Evolutionary conservation across 805 yeast species (phyloP), one percentile per base, ranked within the genome.

Genomic region (Kockiozyma suomiensis): DNA sequence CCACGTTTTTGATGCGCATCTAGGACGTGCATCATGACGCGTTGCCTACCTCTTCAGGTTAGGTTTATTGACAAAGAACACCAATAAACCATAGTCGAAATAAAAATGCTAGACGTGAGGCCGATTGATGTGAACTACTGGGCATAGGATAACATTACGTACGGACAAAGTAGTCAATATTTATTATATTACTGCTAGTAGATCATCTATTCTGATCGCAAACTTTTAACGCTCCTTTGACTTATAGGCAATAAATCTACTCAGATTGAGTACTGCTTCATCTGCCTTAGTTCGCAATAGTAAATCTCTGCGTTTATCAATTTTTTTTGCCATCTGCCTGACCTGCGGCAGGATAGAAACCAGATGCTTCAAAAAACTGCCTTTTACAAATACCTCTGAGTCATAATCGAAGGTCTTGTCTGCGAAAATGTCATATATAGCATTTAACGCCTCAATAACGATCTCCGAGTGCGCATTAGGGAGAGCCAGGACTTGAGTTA

Each of bases 201-300:
- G n/a, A n/a, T n/a, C n/a, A n/a, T n/a, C n/a, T n/a, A n/a, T n/a
- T n/a, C n/a, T n/a, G n/a, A n/a, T n/a, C n/a, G n/a, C n/a, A n/a
- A 19, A 47, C 25, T 37, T 19, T 33, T 17, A 19, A n/a, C 33
- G 41, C 30, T 85, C 88, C 30, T 73, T 72, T 52, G 72, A 72
- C 68, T 94, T 93, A 75, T 93, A 93, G 57, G 81, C 82, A 56
- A 93, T 83, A 72, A 94, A 93, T 61, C 96, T 78, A 13, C 81
- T 84, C 66, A 93, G 74, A 66, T 89, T 91, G 47, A 74, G 72
- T 66, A 83, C 77, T 1, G 87, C 84, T 59, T 88, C 94, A 54
- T 85, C 88, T 37, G 86, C 88, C 64, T 79, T 80, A 19, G 73
- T 76, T 71, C 89, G 86, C 67, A 88, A 76, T 45, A 75, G 82